phyloP scores from a whole-genome alignment of 1,284 basidiomycete genomes.

The Trametes pubescens region DNA sequence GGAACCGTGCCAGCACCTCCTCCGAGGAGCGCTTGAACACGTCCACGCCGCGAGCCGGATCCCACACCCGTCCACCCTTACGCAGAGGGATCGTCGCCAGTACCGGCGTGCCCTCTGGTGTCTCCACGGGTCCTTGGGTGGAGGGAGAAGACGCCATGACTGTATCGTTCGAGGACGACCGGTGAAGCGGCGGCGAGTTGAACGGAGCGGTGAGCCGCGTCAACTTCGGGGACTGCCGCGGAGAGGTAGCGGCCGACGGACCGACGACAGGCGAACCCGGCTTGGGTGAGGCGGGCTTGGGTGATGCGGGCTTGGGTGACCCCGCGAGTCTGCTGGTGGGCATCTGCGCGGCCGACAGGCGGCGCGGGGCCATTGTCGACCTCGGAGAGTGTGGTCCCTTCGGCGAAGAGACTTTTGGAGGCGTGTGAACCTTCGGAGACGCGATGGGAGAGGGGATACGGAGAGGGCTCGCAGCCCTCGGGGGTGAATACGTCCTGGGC shows the following conservation, averaged over 20 bases:
- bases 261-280: slow-evolving; percentile 37
- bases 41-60: slow-evolving; percentile 81
- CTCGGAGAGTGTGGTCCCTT: slow-evolving; percentile 28
- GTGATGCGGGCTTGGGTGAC: slow-evolving; percentile 33
- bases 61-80: slow-evolving; percentile 67
- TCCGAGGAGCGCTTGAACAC: slow-evolving; percentile 85
- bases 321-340: slow-evolving; percentile 35
- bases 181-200: slow-evolving; percentile 35
- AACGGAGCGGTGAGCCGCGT: slow-evolving; percentile 38
- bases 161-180: slow-evolving; percentile 45
- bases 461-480: slow-evolving; percentile 36
- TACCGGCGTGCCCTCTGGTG: slow-evolving; percentile 38
- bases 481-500: slow-evolving; percentile 45
- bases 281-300: slow-evolving; percentile 34
- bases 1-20: slow-evolving; percentile 80
- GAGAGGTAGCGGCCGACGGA: slow-evolving; percentile 32
- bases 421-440: slow-evolving; percentile 24
- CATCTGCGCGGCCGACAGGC: slow-evolving; percentile 30
- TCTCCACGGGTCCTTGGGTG: slow-evolving; percentile 52
- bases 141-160: slow-evolving; percentile 52
- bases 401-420: slow-evolving; percentile 34
- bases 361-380: slow-evolving; percentile 13
- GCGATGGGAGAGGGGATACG: slow-evolving; percentile 28
- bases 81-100: slow-evolving; percentile 28
- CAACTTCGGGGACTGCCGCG: slow-evolving; percentile 37